Conservation (phyloP, 352 stramenopile species). For the Phytophthora melonis region DNA sequence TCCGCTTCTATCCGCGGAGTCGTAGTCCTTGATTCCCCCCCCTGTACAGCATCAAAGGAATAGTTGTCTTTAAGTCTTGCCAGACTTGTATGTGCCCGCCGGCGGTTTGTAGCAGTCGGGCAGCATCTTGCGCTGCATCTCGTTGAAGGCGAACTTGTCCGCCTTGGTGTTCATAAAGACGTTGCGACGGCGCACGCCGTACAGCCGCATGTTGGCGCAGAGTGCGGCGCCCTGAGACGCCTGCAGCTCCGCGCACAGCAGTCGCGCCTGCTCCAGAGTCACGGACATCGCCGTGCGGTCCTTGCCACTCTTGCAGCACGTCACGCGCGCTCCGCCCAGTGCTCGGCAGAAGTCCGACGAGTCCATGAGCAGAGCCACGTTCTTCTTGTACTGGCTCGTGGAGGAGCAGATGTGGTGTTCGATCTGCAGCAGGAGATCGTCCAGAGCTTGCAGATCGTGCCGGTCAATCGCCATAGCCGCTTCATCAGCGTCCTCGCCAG, state of each 20-base stretch:
- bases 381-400: constrained; percentile 84
- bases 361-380: constrained; percentile 80
- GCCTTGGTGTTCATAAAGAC: constrained; percentile 89
- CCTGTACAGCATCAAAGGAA: constrained; percentile 8
- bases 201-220: constrained; percentile 78
- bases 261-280: constrained; percentile 92
- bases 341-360: constrained; percentile 85
- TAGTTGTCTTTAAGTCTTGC: constrained; percentile 63
- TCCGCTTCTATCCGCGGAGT: constrained; percentile 34
- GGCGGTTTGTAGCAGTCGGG: constrained; percentile 89
- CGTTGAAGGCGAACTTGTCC: constrained; percentile 89
- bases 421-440: constrained; percentile 73
- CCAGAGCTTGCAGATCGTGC: constrained; percentile 64
- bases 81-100: constrained; percentile 84
- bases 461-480: constrained; percentile 40
- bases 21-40: constrained; percentile 26
- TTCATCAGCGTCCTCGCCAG: constrained; percentile 31
- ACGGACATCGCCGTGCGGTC: constrained; percentile 98
- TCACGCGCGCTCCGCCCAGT: constrained; percentile 92
- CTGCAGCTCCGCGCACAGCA: constrained; percentile 67
- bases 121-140: constrained; percentile 88
- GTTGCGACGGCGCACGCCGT: constrained; percentile 80
- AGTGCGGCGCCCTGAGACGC: constrained; percentile 64
- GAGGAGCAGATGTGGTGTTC: constrained; percentile 78
- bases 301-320: constrained; percentile 98